phyloP scores from a whole-genome alignment of 768 basidiomycete species.

The Tephrocybe sp. region DNA sequence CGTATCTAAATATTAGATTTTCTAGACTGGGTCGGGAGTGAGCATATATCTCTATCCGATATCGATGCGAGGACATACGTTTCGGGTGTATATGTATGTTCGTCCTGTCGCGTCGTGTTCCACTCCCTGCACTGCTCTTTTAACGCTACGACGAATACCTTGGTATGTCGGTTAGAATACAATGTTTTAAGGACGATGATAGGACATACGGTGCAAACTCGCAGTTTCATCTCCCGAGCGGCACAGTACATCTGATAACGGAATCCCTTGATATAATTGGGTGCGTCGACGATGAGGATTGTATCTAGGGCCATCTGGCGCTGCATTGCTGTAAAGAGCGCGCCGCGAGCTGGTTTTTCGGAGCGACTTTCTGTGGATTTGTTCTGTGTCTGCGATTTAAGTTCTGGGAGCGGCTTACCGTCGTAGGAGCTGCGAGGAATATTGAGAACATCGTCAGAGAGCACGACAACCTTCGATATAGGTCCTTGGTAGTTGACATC shows the following conservation, averaged over 20 bases:
- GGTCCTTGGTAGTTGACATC: constrained; percentile 56
- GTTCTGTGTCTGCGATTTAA: not conserved
- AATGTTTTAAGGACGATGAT: not conserved
- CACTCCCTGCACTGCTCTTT: constrained; percentile 76
- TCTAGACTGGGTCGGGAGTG: constrained; percentile 56
- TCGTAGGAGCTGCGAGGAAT: constrained; percentile 70
- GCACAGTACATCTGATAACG: constrained; percentile 98
- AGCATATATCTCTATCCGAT: not conserved
- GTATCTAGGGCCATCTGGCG: constrained; percentile 70
- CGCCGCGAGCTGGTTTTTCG: constrained; percentile 87
- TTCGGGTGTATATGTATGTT: constrained; percentile 55
- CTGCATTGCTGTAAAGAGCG: constrained; percentile 82
- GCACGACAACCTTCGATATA: constrained; percentile 39
- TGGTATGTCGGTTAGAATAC: constrained; percentile 21
- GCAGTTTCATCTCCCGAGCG: constrained; percentile 81
- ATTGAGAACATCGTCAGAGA: constrained; percentile 76
- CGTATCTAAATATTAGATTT: constrained; percentile 84
- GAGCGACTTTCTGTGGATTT: constrained; percentile 59
- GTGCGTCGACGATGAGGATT: constrained; percentile 85
- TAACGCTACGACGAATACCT: constrained; percentile 78
- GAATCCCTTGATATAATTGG: constrained; percentile 98
- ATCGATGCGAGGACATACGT: constrained; percentile 68
- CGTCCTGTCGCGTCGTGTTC: constrained; percentile 58
- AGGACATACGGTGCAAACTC: constrained; percentile 80
- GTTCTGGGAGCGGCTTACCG: constrained; percentile 43